Percentiles rank a stretch among this genome's conserved stretches.
Conservation (phyloP, 768 basidiomycete genomes). For the Pulveroboletus sp. region DNA sequence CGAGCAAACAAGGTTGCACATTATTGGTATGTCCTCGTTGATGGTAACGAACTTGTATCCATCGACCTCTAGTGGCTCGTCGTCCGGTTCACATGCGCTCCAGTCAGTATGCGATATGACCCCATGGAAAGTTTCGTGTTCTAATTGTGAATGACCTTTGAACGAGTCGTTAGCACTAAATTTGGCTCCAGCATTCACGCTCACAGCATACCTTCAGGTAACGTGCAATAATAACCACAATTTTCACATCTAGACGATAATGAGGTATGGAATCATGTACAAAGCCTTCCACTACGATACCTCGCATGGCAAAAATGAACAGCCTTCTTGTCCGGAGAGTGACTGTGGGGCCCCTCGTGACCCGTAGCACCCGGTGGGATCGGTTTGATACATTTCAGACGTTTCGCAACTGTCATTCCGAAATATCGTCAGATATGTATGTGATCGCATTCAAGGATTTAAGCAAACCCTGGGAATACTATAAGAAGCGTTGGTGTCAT, state of each 20-base stretch:
- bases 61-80: slow-evolving; percentile 46
- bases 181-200: accelerated
- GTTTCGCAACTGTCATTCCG: slow-evolving; percentile 39
- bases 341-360: slow-evolving; percentile 48
- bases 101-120: slow-evolving; percentile 57
- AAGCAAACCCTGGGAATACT: slow-evolving; percentile 53
- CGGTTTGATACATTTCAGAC: slow-evolving; percentile 43
- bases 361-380: slow-evolving; percentile 40
- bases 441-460: background rate
- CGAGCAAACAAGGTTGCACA: slow-evolving; percentile 54
- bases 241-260: slow-evolving; percentile 39
- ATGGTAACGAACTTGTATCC: slow-evolving; percentile 50
- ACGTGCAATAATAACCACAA: slow-evolving; percentile 56
- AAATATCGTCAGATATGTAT: background rate
- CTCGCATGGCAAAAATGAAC: slow-evolving; percentile 50
- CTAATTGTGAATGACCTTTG: slow-evolving; percentile 52
- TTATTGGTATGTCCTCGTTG: slow-evolving; percentile 56
- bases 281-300: slow-evolving; percentile 23
- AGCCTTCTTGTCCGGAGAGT: slow-evolving; percentile 33
- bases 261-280: background rate
- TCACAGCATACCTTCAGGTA: slow-evolving; percentile 44
- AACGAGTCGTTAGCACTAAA: background rate
- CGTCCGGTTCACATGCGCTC: slow-evolving; percentile 51
- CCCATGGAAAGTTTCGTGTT: slow-evolving; percentile 61
- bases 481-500: background rate